These are phyloP conservation scores for Xylaria sp. DNA, from an alignment of 2,329 filamentous ascomycete genomes.

Conservation along the genomic window DNA sequence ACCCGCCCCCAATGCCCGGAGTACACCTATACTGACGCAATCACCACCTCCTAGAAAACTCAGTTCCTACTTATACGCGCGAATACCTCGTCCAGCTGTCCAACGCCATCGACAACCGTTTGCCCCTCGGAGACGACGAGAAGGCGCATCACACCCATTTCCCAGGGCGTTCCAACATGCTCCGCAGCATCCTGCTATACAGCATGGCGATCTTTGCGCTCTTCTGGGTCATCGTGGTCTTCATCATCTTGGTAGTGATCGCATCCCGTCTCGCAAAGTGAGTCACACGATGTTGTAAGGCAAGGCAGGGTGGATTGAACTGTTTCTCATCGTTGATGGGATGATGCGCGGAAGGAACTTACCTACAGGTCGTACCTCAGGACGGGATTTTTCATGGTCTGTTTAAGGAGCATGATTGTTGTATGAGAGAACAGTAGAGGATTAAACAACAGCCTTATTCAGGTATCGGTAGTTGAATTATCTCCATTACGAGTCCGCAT, in stretches of 20 bases:
- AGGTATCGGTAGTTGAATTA: not conserved
- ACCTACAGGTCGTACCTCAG: not conserved
- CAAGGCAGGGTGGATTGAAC: too few relatives aligned
- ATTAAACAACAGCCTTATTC: conserved; percentile 10
- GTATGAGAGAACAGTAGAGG: not conserved
- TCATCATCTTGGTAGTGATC: conserved; percentile 11
- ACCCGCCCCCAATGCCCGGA: not conserved
- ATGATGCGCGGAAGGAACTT: too few relatives aligned
- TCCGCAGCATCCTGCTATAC: not conserved
- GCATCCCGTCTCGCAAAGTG: too few relatives aligned
- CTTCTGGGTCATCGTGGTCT: conserved; percentile 6
- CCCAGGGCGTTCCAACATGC: not conserved
- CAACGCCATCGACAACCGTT: not conserved
- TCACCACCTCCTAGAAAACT: not conserved
- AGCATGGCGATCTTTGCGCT: not conserved
- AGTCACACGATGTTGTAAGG: too few relatives aligned
- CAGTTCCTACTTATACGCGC: conserved; percentile 22
- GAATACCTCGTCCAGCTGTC: conserved; percentile 16
- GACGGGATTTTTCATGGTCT: not conserved
- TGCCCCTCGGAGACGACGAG: conserved; percentile 1
- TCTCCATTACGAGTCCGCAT: not conserved
- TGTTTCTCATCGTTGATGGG: too few relatives aligned
- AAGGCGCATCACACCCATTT: not conserved
- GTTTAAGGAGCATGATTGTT: not conserved
- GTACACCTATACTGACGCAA: not conserved